phyloP scores from a whole-genome alignment of 1,139 yeast genomes.

The Suhomyces atakaporum region DNA sequence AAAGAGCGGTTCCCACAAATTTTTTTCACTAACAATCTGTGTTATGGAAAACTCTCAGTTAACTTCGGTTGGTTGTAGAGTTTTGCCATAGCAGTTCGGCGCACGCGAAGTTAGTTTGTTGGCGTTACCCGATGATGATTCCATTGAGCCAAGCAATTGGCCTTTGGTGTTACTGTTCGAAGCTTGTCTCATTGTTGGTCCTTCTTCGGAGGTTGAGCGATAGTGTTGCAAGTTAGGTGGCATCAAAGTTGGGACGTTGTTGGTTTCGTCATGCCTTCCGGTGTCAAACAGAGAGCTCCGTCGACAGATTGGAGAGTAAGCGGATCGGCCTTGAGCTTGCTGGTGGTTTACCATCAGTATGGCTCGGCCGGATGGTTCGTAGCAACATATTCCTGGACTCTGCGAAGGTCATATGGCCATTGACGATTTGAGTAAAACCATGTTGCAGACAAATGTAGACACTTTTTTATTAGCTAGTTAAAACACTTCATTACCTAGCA shows the following conservation, averaged over 20 bases:
- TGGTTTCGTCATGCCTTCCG: slow-evolving; percentile 20
- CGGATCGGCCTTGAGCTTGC: slow-evolving; percentile 72
- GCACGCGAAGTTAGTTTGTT: slow-evolving; percentile 64
- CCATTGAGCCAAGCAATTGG: slow-evolving; percentile 24
- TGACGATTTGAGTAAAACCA: slow-evolving; percentile 92
- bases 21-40: slow-evolving; percentile 47
- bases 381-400: slow-evolving; percentile 94
- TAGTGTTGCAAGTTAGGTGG: slow-evolving; percentile 25
- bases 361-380: slow-evolving; percentile 56
- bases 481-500: no score
- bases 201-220: slow-evolving; percentile 62
- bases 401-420: slow-evolving; percentile 77
- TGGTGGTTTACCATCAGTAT: slow-evolving; percentile 25
- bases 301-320: slow-evolving; percentile 75
- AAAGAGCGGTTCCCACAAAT: slow-evolving; percentile 6
- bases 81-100: slow-evolving; percentile 61
- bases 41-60: slow-evolving; percentile 48
- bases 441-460: slow-evolving; percentile 62
- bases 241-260: slow-evolving; percentile 20
- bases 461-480: no score
- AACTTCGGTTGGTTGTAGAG: slow-evolving; percentile 41
- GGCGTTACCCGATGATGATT: slow-evolving; percentile 17
- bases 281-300: slow-evolving; percentile 80
- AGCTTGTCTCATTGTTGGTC: slow-evolving; percentile 40
- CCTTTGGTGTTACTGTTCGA: slow-evolving; percentile 30